A percentile compares a stretch with the other conserved stretches of the same genome.
Evolutionary conservation across 441 rosid species (phyloP).

Genomic region (Corymbia citriodora): DNA sequence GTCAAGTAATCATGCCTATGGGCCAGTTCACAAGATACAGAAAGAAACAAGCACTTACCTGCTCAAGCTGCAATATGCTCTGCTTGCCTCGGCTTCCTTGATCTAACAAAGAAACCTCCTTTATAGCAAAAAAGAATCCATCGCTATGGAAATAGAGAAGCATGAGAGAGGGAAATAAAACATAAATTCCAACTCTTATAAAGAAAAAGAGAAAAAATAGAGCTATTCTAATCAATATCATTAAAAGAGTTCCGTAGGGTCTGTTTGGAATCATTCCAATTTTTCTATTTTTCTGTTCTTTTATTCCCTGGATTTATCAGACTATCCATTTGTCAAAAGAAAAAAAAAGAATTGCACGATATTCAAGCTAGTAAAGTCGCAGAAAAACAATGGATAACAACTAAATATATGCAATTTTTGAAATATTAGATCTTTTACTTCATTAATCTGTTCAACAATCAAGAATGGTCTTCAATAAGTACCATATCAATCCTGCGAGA

Average conservation of each 20-base stretch:
- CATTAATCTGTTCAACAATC: not conserved
- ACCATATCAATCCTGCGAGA: too few species aligned
- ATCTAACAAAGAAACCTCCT: slow-evolving; percentile 9
- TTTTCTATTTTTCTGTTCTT: too few species aligned
- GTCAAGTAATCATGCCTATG: not conserved
- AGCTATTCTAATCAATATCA: not conserved
- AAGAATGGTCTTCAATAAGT: not conserved
- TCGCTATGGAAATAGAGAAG: not conserved
- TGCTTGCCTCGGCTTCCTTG: slow-evolving; percentile 7
- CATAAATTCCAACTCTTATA: not conserved
- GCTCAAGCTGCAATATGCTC: slow-evolving; percentile 4
- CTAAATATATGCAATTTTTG: too few species aligned
- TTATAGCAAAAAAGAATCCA: slow-evolving; percentile 13
- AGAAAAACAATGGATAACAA: too few species aligned
- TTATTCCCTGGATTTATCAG: not conserved
- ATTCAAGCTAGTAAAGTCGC: not conserved
- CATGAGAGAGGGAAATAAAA: not conserved
- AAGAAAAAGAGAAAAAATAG: not conserved
- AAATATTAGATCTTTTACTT: not conserved
- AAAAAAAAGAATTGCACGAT: fast-evolving
- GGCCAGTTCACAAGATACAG: not conserved
- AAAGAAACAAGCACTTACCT: not conserved
- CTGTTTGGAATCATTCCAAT: too few species aligned
- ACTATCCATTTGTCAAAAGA: not conserved
- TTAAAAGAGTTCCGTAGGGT: not conserved